phyloP scores from a whole-genome alignment of 192 early-diverging fungal species.

The Coemansia sp. region DNA sequence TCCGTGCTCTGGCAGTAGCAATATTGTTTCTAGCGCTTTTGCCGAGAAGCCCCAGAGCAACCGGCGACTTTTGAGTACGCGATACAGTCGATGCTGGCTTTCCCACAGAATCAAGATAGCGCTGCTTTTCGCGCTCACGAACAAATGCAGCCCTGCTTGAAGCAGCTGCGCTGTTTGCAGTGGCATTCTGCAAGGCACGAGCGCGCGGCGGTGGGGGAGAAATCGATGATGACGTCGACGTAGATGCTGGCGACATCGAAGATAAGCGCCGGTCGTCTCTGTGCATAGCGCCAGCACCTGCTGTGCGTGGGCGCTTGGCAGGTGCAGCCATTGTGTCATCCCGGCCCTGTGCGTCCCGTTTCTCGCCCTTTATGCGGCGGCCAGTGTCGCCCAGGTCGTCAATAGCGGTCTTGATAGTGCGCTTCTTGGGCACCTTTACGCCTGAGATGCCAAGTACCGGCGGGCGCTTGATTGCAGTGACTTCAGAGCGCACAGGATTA shows the following conservation, averaged over 20 bases:
- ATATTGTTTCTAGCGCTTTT: neutral
- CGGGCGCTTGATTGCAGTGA: constrained; percentile 11
- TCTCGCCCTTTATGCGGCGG: constrained; percentile 8
- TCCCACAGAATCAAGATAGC: constrained; percentile 15
- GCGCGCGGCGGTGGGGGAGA: neutral
- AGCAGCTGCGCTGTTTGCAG: constrained; percentile 3
- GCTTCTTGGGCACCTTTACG: constrained; percentile 43
- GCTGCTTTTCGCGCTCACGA: constrained; percentile 45
- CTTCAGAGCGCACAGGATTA: neutral
- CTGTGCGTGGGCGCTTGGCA: constrained; percentile 6
- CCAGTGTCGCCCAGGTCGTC: neutral
- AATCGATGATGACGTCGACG: constrained; percentile 5
- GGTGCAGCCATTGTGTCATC: constrained; percentile 3
- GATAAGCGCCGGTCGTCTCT: neutral
- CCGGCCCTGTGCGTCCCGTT: neutral
- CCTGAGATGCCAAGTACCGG: constrained; percentile 10
- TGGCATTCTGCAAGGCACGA: neutral
- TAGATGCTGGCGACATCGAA: constrained; percentile 6
- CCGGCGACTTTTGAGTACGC: constrained; percentile 1
- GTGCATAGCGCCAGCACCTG: constrained; percentile 1
- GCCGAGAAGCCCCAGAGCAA: neutral
- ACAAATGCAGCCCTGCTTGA: constrained; percentile 36
- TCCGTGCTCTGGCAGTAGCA: neutral
- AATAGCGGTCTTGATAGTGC: constrained; percentile 1
- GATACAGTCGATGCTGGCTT: neutral